A percentile compares a stretch with the other conserved stretches of the same genome.
These are phyloP conservation scores for Chernovozyma sophiae-reginae DNA, from an alignment of 1,139 yeast genomes.

Conservation along the genomic window DNA sequence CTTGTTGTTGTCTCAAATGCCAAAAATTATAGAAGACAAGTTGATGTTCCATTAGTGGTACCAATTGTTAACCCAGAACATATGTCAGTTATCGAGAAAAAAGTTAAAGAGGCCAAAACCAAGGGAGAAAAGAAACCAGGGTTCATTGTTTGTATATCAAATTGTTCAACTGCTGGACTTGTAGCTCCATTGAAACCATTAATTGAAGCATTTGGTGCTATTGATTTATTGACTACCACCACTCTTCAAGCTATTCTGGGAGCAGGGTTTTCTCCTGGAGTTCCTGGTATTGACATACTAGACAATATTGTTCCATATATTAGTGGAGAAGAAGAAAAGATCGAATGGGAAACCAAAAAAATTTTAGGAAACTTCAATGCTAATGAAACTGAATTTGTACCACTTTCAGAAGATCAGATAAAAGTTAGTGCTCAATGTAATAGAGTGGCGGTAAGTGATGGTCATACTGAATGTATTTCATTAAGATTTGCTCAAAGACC, in stretches of 20 bases:
- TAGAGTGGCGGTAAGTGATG: slow-evolving; percentile 95
- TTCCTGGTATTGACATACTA: slow-evolving; percentile 87
- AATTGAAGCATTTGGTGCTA: slow-evolving; percentile 84
- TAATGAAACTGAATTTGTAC: slow-evolving; percentile 55
- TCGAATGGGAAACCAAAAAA: slow-evolving; percentile 97
- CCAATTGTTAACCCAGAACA: slow-evolving; percentile 97
- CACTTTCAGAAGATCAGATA: slow-evolving; percentile 66
- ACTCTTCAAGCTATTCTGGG: slow-evolving; percentile 98
- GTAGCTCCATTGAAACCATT: slow-evolving; percentile 96
- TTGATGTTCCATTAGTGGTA: slow-evolving; percentile 86
- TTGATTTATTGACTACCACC: slow-evolving; percentile 81
- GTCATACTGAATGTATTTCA: slow-evolving; percentile 95
- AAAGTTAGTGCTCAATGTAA: slow-evolving; percentile 95
- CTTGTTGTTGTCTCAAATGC: slow-evolving; percentile 89
- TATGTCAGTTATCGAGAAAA: slow-evolving; percentile 66
- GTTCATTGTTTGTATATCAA: slow-evolving; percentile 88
- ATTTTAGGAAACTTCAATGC: slow-evolving; percentile 65
- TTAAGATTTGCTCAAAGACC: slow-evolving; percentile 77
- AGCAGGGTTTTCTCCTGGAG: slow-evolving; percentile 98
- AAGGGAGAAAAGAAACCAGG: slow-evolving; percentile 63
- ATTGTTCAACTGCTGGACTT: slow-evolving; percentile 97
- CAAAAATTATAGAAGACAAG: slow-evolving; percentile 87
- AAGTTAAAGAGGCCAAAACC: slow-evolving; percentile 50
- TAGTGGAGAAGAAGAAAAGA: slow-evolving; percentile 96
- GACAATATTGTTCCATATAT: slow-evolving; percentile 95